Conservation (phyloP, 1,139 yeast genomes). For the Zygoascus meyerae region DNA sequence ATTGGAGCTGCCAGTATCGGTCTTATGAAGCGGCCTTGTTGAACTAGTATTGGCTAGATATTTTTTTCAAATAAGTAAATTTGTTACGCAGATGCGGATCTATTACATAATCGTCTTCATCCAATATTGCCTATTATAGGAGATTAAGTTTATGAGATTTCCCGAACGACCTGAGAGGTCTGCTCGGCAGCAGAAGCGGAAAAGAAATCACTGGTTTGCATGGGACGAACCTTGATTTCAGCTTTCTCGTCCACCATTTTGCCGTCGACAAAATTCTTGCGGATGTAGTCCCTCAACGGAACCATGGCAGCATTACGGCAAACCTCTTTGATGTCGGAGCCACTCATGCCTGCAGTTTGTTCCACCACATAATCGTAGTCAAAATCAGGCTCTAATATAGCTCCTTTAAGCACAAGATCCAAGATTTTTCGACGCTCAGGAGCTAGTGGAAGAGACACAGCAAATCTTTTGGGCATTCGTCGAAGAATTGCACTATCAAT, state of each 20-base stretch:
- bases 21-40: too few species aligned
- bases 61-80: too few species aligned
- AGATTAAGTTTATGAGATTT: neutral
- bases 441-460: constrained; percentile 66
- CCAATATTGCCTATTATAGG: neutral
- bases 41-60: too few species aligned
- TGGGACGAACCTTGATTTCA: constrained; percentile 36
- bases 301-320: constrained; percentile 91
- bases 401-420: constrained; percentile 56
- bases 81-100: too few species aligned
- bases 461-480: constrained; percentile 87
- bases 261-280: constrained; percentile 30
- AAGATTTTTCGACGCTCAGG: constrained; percentile 68
- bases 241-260: constrained; percentile 16
- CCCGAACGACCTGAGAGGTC: constrained; percentile 1
- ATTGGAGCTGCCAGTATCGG: too few species aligned
- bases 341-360: constrained; percentile 72
- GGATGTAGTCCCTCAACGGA: constrained; percentile 80
- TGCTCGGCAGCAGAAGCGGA: constrained; percentile 17
- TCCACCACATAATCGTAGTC: constrained; percentile 56
- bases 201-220: constrained; percentile 37
- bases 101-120: too few species aligned
- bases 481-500: constrained; percentile 90
- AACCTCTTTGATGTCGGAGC: constrained; percentile 84
- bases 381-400: constrained; percentile 50